Evolutionary conservation across 176 grass and related monocot species (phyloP).

Genomic region (Zizania latifolia): DNA sequence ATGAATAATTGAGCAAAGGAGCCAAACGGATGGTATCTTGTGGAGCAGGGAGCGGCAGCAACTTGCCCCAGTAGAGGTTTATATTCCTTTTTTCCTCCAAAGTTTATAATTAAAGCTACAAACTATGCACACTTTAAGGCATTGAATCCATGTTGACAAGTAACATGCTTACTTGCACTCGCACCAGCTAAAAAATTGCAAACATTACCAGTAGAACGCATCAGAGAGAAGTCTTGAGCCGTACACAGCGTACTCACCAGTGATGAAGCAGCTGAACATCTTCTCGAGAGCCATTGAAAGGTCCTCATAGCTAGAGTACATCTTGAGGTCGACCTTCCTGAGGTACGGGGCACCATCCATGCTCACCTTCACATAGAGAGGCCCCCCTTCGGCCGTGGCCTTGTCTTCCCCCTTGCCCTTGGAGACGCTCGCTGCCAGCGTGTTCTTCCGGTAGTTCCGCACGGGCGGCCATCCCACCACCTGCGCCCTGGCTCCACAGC

Average conservation of each 20-base stretch:
- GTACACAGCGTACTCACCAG: conserved; percentile 42
- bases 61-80: background rate
- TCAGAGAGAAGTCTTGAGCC: background rate
- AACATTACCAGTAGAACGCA: background rate
- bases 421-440: conserved; percentile 38
- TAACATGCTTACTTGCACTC: background rate
- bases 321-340: conserved; percentile 71
- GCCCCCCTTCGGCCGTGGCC: conserved; percentile 20
- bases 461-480: conserved; percentile 81
- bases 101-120: background rate
- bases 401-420: conserved; percentile 39
- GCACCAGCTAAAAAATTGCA: background rate
- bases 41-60: background rate
- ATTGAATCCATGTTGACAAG: background rate
- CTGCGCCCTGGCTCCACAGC: conserved; percentile 50
- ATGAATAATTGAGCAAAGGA: background rate
- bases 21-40: background rate
- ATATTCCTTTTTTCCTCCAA: background rate
- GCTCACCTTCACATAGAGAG: conserved; percentile 64
- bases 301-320: conserved; percentile 52
- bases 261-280: conserved; percentile 79
- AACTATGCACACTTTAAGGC: background rate
- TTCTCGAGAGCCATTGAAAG: conserved; percentile 56
- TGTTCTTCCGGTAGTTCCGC: conserved; percentile 70
- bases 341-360: conserved; percentile 77